Percentiles rank a stretch among this genome's conserved stretches.
Conservation (phyloP, 352 stramenopile genomes). For the Thraustochytrium sp. region DNA sequence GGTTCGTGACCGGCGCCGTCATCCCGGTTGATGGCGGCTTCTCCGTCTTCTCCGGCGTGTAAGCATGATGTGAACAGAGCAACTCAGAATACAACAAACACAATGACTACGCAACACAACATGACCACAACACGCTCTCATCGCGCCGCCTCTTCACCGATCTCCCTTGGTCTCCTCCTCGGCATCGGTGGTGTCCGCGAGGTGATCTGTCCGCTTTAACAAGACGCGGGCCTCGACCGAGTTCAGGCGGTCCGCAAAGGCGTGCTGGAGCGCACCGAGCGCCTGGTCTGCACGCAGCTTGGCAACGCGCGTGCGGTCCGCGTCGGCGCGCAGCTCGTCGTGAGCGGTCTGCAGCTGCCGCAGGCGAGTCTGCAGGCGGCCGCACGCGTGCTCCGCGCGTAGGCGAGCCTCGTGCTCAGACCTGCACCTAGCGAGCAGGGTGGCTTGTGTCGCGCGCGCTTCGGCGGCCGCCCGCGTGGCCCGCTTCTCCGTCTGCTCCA, state of each 20-base stretch:
- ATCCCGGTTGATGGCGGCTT: constrained; percentile 38
- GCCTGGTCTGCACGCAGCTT: not conserved
- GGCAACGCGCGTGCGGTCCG: not conserved
- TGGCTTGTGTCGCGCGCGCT: not conserved
- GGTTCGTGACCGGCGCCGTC: constrained; percentile 36
- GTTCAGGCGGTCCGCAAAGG: not conserved
- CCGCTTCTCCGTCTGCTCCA: not conserved
- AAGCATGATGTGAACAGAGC: too few relatives aligned
- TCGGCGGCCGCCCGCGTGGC: not conserved
- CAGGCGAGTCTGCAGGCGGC: not conserved
- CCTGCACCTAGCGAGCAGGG: not conserved
- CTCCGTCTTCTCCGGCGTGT: constrained; percentile 37
- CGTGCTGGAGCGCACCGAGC: not conserved
- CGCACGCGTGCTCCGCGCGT: too few relatives aligned
- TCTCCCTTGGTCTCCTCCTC: not conserved
- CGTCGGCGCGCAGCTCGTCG: not conserved
- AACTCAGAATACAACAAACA: too few relatives aligned
- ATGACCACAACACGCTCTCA: too few relatives aligned
- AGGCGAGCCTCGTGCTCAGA: too few relatives aligned
- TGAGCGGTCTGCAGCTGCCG: not conserved
- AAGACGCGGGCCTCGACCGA: not conserved
- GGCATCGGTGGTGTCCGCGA: not conserved
- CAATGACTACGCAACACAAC: too few relatives aligned
- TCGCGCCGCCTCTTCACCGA: too few relatives aligned
- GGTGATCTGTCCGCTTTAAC: not conserved